Base-by-base conservation (phyloP, 2,329 filamentous ascomycete genomes). In the Trichoderma cornu-damae region DNA sequence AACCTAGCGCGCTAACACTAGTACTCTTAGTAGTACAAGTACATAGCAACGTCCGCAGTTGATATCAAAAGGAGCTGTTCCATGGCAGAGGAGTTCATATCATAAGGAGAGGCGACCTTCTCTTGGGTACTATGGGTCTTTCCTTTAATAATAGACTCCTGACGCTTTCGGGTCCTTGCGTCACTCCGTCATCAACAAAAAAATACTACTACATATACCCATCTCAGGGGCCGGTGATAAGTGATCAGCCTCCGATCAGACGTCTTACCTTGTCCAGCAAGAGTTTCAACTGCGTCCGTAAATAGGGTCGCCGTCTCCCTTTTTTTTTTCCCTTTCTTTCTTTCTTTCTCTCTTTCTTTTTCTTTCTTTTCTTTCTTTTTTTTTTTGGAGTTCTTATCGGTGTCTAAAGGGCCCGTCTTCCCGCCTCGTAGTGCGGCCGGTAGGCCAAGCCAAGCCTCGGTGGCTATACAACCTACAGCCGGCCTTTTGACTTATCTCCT, bases 121-220 rank as follows among this genome's bases (percentile, higher is more conserved):
- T 28, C 16, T 30, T 35, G 42, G 32, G 16, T 43, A 24, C 48
- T 18, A 28, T 52, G 34, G 28, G 9, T 3, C 16, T 47, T 18
- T 38, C 24, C 16, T n/a, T 43, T 37, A n/a, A n/a, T 24, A 34
- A 7, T 43, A 16, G 28, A 8, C 35, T 37, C 51, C 38, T 22
- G 38, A 54, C 32, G 51, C 51, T 52, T 38, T 40, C 26, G 47
- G 48, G 46, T 35, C 56, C 56, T 53, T 53, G 56, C 56, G 56
- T 58, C 56, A 58, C 56, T 48, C 56, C 56, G 38, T 42, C 47
- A 52, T 58, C 42, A 52, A 53, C 11, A 42, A 34, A 26, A n/a
- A n/a, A n/a, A n/a, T n/a, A n/a, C n/a, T 6, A 14, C 32, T 24
- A 37, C 26, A n/a, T 32, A 22, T 52, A 46, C 51, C 42, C 42